Evolutionary conservation across 176 grass and related monocot genomes (phyloP).

Genomic region (Secale cereale): DNA sequence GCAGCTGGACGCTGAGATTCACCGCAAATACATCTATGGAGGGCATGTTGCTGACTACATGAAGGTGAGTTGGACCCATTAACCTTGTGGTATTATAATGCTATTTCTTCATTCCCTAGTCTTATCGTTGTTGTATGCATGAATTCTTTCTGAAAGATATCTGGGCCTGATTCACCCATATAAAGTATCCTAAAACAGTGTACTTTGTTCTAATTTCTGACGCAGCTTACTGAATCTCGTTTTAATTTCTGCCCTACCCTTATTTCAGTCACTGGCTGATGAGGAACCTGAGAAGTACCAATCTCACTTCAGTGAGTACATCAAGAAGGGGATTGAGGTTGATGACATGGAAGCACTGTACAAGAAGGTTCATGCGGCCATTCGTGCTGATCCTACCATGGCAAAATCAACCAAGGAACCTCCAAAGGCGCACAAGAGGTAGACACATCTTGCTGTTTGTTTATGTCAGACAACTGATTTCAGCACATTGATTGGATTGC

Average conservation of each 20-base stretch:
- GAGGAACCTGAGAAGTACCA: conserved; percentile 94
- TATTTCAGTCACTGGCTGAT: conserved; percentile 48
- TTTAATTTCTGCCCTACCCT: background rate
- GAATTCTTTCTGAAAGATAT: background rate
- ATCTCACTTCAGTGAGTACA: conserved; percentile 68
- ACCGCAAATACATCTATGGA: conserved; percentile 62
- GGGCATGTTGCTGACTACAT: conserved; percentile 59
- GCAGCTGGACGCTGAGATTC: conserved; percentile 49
- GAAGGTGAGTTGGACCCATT: conserved; percentile 32
- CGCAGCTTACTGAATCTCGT: background rate
- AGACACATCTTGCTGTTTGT: no score
- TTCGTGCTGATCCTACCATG: conserved; percentile 49
- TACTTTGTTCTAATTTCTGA: background rate
- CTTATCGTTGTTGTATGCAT: background rate
- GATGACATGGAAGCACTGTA: conserved; percentile 71
- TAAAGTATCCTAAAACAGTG: background rate
- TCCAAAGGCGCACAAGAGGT: conserved; percentile 79
- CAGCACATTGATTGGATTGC: background rate
- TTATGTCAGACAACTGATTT: background rate
- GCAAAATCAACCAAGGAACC: conserved; percentile 50
- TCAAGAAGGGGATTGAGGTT: conserved; percentile 61
- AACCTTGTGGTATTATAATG: background rate
- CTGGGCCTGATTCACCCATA: background rate
- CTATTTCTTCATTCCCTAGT: background rate
- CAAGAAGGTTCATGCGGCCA: conserved; percentile 93